Evolutionary conservation across 2,329 filamentous ascomycete species (phyloP), one percentile per base, ranked within the genome.

Genomic region (Arthrinium puccinioides): DNA sequence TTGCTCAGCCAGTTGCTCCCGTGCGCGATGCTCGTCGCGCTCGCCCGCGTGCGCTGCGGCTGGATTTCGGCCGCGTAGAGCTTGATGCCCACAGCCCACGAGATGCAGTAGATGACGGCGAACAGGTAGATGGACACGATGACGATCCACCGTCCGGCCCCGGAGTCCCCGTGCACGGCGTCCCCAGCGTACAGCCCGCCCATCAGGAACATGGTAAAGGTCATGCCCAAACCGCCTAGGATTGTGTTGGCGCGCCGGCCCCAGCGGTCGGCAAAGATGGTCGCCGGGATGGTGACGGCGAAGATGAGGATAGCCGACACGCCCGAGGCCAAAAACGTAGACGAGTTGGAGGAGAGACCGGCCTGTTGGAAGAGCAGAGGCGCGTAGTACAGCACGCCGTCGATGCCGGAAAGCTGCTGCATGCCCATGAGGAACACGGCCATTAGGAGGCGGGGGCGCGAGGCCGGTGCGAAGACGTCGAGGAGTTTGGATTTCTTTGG

Each of bases 291-390:
- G 0, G 72, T 75, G 13, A 67, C 63, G 6, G 61, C 62, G 14
- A 79, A 63, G 41, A 79, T 78, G 4, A 74, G 62, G 2, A 80
- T 53, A 1, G 72, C 74, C 1, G 74, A 76, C 7, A 80, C 63
- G 0, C 76, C 75, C 0, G 75, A 79, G 0, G 76, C 76, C 5
- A 44, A 20, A 35, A 44, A 44, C 2, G 28, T 32, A 4, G 43
- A 18, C 8, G 29, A n/a, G 13, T 37, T 18, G 9, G 37, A 33
- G 10, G 26, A 15, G 27, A 44, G 34, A 11, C 43, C 43, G 23
- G 43, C 43, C 21, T 44, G 43, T 9, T 40, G 37, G 21, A 44
- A 40, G 6, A 44, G 37, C 5, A 40, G 21, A 21, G 42, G 43
- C 7, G 43, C 40, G 21, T 44, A 44, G 28, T 37, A 43, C 16